These are phyloP conservation scores for Coemansia sp. DNA, from an alignment of 192 early-diverging fungal species.

Conservation along the genomic window DNA sequence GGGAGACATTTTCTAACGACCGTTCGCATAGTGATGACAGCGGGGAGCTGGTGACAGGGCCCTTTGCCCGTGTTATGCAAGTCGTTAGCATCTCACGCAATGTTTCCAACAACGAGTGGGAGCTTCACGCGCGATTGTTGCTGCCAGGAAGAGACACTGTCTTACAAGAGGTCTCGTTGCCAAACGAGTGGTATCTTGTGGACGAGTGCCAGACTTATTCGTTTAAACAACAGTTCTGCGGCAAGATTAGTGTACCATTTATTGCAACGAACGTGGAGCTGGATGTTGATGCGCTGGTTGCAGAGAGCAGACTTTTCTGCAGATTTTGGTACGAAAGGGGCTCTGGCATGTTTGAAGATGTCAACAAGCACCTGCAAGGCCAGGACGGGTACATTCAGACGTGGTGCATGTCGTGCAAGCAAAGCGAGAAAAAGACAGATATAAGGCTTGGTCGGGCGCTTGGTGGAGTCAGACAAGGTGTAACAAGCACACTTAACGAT, in stretches of 20 bases:
- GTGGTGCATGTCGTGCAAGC: conserved; percentile 37
- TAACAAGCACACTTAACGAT: not conserved
- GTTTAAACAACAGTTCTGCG: conserved; percentile 45
- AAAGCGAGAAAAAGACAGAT: conserved; percentile 15
- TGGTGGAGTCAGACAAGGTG: conserved; percentile 13
- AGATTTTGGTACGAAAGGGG: conserved; percentile 60
- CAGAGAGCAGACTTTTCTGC: conserved; percentile 46
- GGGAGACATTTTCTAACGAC: conserved; percentile 5
- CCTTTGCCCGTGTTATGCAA: conserved; percentile 27
- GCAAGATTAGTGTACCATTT: conserved; percentile 48
- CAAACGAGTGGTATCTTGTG: conserved; percentile 59
- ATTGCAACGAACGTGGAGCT: conserved; percentile 33
- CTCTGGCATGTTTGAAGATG: conserved; percentile 61
- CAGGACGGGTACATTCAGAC: conserved; percentile 11
- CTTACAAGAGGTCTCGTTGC: conserved; percentile 56
- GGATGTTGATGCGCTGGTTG: conserved; percentile 27
- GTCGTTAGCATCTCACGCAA: conserved; percentile 37
- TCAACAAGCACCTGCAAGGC: conserved; percentile 23
- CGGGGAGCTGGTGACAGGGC: not conserved
- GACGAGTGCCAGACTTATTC: conserved; percentile 56
- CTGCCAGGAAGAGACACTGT: conserved; percentile 59
- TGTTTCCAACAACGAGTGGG: conserved; percentile 24
- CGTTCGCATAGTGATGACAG: not conserved
- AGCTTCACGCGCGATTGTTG: conserved; percentile 58
- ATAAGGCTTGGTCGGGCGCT: conserved; percentile 23